Evolutionary conservation across 2,329 filamentous ascomycete genomes (phyloP), one percentile per base, ranked within the genome.

Genomic region (Ascochyta lentis): DNA sequence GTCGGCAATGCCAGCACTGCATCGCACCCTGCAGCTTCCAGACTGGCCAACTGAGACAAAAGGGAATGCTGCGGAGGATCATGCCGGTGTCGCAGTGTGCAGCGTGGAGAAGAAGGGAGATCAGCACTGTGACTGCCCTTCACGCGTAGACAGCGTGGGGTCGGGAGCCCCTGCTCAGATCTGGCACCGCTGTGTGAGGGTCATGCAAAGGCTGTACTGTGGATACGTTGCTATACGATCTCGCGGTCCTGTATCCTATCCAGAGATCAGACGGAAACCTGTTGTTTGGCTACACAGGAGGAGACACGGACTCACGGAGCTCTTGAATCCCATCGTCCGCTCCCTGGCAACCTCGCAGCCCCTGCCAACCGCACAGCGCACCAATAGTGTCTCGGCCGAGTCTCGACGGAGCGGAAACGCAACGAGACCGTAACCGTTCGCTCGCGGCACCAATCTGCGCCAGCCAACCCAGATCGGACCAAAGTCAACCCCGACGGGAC

Each of bases 331-430:
- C 52, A 54, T 61, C 33, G 45, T 62, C 59, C 60, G 56, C 53
- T 55, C 46, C 34, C 29, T 29, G 27, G 34, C 39, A 39, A 44
- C 41, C 24, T 23, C 16, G 40, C 40, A 37, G 46, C 52, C 9
- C 29, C 24, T 26, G 27, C 27, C 9, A 12, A 29, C 10, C 9
- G 10, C 10, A 3, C 27, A 29, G 27, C 8, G 46, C 41, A 50
- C 52, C 52, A 50, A 46, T 42, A 16, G 22, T 12, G 40, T 24
- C 39, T 46, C 58, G 55, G 43, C 65, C 64, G 65, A 49, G 60
- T 66, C 59, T 64, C 49, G 62, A 55, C 65, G 62, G 62, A 65
- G 56, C 60, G 60, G 60, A 59, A 40, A 31, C 6, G 33, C 27
- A 54, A 38, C 33, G 46, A 53, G 54, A 49, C 48, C 42, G 40